Evolutionary conservation across 164 flowering plant genomes (phyloP).

Genomic region (Pachysandra terminalis): DNA sequence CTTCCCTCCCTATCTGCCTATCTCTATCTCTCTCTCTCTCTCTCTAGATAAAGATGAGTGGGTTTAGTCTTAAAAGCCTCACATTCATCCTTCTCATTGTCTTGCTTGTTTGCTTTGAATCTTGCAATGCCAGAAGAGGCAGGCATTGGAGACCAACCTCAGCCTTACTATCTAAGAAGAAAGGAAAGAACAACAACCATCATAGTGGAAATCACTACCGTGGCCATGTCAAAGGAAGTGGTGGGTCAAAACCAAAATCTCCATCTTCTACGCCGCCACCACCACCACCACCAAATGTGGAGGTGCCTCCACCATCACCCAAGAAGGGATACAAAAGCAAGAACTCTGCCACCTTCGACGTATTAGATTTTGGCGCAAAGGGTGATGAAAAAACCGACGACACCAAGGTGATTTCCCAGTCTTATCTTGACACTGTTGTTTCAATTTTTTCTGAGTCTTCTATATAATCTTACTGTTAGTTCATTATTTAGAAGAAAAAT

Average conservation of each 20-base stretch:
- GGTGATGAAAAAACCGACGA: constrained; percentile 83
- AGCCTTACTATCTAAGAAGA: constrained; percentile 57
- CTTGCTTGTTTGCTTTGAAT: constrained; percentile 52
- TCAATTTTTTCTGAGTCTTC: too few relatives aligned
- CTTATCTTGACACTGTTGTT: neutral
- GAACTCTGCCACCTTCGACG: constrained; percentile 38
- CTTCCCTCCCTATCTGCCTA: constrained; percentile 7
- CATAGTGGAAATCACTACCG: constrained; percentile 20
- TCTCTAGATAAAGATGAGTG: constrained; percentile 30
- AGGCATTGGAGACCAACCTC: constrained; percentile 66
- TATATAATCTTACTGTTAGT: too few relatives aligned
- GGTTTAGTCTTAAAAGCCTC: constrained; percentile 39
- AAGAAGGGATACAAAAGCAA: constrained; percentile 19
- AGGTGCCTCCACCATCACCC: constrained; percentile 29
- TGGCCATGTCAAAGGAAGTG: constrained; percentile 2
- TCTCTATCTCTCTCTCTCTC: constrained; percentile 12
- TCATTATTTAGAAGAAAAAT: too few relatives aligned
- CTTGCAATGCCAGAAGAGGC: constrained; percentile 75
- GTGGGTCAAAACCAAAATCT: constrained; percentile 30
- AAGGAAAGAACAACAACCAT: constrained; percentile 34
- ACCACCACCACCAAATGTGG: neutral
- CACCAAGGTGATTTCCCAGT: constrained; percentile 55
- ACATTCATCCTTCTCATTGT: constrained; percentile 47
- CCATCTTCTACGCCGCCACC: constrained; percentile 2
- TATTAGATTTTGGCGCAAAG: constrained; percentile 82